Evolutionary conservation across 805 yeast genomes (phyloP).

Genomic region (Lachancea dasiensis): DNA sequence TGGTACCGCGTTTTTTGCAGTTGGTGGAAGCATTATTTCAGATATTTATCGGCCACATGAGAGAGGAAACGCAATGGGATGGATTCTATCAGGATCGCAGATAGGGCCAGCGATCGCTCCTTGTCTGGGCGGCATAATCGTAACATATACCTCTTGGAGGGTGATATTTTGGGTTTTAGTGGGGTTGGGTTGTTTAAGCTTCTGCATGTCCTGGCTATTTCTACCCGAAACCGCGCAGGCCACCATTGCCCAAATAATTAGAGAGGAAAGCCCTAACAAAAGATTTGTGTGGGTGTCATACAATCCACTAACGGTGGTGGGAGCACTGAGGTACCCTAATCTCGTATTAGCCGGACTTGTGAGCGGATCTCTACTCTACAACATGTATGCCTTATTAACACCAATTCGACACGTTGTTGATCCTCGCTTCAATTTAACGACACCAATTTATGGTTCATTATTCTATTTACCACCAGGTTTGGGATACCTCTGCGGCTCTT

Average conservation of each 20-base stretch:
- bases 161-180: neutral
- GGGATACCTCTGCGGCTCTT: conserved; percentile 48
- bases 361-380: conserved; percentile 11
- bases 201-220: neutral
- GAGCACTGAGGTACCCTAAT: conserved; percentile 33
- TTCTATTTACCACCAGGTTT: conserved; percentile 53
- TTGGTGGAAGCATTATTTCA: conserved; percentile 47
- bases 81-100: conserved; percentile 44
- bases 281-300: neutral
- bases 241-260: neutral
- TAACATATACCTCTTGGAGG: neutral
- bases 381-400: conserved; percentile 47
- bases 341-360: neutral
- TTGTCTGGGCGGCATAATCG: conserved; percentile 45
- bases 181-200: neutral
- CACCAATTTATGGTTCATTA: conserved; percentile 46
- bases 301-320: conserved; percentile 26
- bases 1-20: conserved; percentile 50
- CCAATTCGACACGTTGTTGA: conserved; percentile 52
- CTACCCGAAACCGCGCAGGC: neutral
- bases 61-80: conserved; percentile 47
- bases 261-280: neutral
- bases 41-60: conserved; percentile 46
- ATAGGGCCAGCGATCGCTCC: conserved; percentile 51
- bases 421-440: conserved; percentile 44